Evolutionary conservation across 495 filamentous ascomycete species (phyloP), one percentile per base, ranked within the genome.

Genomic region (Trypethelium eluteriae): DNA sequence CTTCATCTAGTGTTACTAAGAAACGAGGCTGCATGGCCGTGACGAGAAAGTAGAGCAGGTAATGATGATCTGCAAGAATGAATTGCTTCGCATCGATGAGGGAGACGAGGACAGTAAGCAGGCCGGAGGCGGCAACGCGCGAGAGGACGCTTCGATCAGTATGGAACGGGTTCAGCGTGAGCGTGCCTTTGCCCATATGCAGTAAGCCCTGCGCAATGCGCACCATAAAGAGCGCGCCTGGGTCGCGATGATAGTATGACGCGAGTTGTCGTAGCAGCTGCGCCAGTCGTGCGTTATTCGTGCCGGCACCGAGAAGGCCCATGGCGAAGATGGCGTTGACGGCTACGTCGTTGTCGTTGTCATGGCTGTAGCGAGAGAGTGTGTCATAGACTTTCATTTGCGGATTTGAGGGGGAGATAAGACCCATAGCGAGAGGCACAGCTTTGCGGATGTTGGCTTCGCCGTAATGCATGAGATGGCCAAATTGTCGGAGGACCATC

Each of bases 301-400:
- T 98, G 69, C 94, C 94, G 39, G 94, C 95, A 71, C 94, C 94
- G 39, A 96, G 84, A 62, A 99, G 85, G 76, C 94, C 94, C 94
- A 99, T 99, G 70, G 94, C 93, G 73, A 99, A 97, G 74, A 99
- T 98, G 75, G 94, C 93, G 73, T 96, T 99, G 75, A 99, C 86
- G 38, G 94, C 94, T 46, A 99, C 94, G 71, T 99, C 94, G 74
- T 94, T 96, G 81, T 99, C 94, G 71, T 95, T 99, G 79, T 99
- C 94, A 83, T 99, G 94, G 69, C 88, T 93, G 80, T 99, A 99
- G 68, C 94, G 83, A n/a, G 95, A 98, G 32, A 99, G 79, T 0
- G 94, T 98, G 74, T 99, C 94, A 79, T 99, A 99, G 41, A 99
- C 89, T 81, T 98, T 99, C 93, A 99, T 99, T 75, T 98, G 95